These are phyloP conservation scores for Crithidia sp. DNA, from an alignment of 208 protist genomes.

Conservation along the genomic window DNA sequence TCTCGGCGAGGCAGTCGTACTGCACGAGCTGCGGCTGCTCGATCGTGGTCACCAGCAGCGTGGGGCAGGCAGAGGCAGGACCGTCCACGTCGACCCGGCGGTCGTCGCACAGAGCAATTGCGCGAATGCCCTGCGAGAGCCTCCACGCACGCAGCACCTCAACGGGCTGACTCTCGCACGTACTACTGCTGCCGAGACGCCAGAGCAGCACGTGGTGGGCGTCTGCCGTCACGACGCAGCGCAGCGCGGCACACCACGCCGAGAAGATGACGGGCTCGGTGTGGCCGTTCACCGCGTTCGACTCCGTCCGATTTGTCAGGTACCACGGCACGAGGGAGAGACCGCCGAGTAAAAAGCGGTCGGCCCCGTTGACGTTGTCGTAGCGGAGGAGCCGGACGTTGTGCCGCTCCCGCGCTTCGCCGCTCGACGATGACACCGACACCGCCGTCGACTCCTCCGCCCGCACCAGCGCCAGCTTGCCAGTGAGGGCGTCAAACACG, in stretches of 20 bases:
- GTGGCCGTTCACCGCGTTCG: slow-evolving; percentile 63
- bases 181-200: slow-evolving; percentile 25
- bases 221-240: slow-evolving; percentile 78
- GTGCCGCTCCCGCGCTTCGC: slow-evolving; percentile 39
- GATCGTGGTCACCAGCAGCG: slow-evolving; percentile 44
- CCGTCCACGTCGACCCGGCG: background rate
- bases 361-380: slow-evolving; percentile 49
- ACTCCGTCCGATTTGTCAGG: slow-evolving; percentile 27
- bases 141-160: slow-evolving; percentile 48
- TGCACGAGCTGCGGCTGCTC: slow-evolving; percentile 60
- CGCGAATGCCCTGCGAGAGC: slow-evolving; percentile 61
- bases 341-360: slow-evolving; percentile 79
- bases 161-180: background rate
- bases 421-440: background rate
- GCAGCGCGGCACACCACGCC: slow-evolving; percentile 42
- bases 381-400: slow-evolving; percentile 75
- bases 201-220: slow-evolving; percentile 75
- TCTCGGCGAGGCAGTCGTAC: slow-evolving; percentile 64
- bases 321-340: slow-evolving; percentile 76
- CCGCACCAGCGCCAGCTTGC: slow-evolving; percentile 40
- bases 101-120: slow-evolving; percentile 44
- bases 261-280: slow-evolving; percentile 65
- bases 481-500: slow-evolving; percentile 69
- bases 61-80: background rate
- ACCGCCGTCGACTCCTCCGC: background rate